Evolutionary conservation across 345 rosid genomes (phyloP).

Genomic region (Dovyalis caffra): DNA sequence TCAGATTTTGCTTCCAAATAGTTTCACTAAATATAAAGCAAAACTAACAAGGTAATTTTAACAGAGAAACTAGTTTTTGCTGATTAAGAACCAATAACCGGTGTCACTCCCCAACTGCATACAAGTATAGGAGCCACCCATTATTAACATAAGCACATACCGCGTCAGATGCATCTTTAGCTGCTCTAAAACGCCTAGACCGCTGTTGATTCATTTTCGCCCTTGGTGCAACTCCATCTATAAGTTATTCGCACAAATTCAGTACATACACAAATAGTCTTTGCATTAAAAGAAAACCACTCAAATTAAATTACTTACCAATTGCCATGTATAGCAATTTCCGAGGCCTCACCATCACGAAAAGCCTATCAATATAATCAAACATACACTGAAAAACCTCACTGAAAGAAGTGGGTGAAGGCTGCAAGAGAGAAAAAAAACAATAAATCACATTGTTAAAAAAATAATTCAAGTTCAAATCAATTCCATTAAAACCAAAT

Average conservation of each 20-base stretch:
- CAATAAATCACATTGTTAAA: neutral
- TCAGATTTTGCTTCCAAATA: neutral
- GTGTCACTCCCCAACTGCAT: neutral
- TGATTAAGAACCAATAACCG: neutral
- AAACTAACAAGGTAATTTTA: neutral
- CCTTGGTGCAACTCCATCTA: slow-evolving; percentile 98
- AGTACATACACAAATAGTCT: slow-evolving; percentile 7
- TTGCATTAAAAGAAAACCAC: neutral
- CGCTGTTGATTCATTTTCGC: slow-evolving; percentile 99
- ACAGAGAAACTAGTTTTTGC: neutral
- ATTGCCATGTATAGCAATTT: slow-evolving; percentile 85
- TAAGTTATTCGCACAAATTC: slow-evolving; percentile 19
- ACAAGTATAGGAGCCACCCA: slow-evolving; percentile 1
- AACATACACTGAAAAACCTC: slow-evolving; percentile 90
- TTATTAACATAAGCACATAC: slow-evolving; percentile 42
- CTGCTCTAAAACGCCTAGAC: slow-evolving; percentile 88
- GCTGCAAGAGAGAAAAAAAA: slow-evolving; percentile 41
- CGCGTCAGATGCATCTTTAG: slow-evolving; percentile 86
- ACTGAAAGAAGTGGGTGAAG: slow-evolving; percentile 63
- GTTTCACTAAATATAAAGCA: neutral
- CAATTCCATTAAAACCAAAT: neutral
- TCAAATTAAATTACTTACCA: slow-evolving; percentile 43
- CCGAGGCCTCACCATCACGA: slow-evolving; percentile 91
- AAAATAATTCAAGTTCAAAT: neutral
- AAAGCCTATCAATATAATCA: slow-evolving; percentile 85